Conservation (phyloP, 2,329 filamentous ascomycete species). For the Diaporthe sp. region DNA sequence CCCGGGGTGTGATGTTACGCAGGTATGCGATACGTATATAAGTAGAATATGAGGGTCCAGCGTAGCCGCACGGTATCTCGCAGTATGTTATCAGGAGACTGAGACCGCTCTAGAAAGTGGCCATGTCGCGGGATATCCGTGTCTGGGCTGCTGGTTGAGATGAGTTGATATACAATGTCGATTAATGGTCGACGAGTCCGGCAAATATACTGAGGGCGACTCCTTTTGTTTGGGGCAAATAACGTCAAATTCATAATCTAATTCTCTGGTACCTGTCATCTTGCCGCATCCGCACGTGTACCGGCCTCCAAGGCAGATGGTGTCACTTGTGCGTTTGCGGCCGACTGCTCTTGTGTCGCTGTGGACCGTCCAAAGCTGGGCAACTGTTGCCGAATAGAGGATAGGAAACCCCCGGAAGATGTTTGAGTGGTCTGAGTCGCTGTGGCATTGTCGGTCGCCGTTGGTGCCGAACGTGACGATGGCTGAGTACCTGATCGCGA, state of each 20-base stretch:
- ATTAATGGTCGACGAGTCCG: constrained; percentile 14
- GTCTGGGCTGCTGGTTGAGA: constrained; percentile 23
- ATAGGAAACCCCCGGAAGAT: constrained; percentile 37
- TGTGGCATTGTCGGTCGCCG: constrained; percentile 1
- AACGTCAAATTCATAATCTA: constrained; percentile 37
- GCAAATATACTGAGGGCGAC: constrained; percentile 3
- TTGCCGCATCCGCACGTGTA: constrained; percentile 36
- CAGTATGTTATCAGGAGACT: background rate
- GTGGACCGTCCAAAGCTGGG: constrained; percentile 35
- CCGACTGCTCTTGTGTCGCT: constrained; percentile 45
- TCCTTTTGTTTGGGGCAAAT: background rate
- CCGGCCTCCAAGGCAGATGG: constrained; percentile 55
- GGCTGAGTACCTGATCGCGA: constrained; percentile 41
- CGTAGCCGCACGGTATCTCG: background rate
- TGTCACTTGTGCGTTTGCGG: constrained; percentile 47
- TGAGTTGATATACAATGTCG: constrained; percentile 38
- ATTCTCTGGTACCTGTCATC: constrained; percentile 33
- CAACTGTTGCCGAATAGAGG: constrained; percentile 36
- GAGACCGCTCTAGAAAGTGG: background rate
- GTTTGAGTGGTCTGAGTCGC: background rate
- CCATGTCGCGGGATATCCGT: background rate
- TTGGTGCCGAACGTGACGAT: constrained; percentile 2
- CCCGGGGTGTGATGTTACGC: background rate
- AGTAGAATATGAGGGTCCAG: constrained; percentile 24
- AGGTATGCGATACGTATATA: background rate